Evolutionary conservation across 352 stramenopile species (phyloP).

Genomic region (Pythium folliculosum): DNA sequence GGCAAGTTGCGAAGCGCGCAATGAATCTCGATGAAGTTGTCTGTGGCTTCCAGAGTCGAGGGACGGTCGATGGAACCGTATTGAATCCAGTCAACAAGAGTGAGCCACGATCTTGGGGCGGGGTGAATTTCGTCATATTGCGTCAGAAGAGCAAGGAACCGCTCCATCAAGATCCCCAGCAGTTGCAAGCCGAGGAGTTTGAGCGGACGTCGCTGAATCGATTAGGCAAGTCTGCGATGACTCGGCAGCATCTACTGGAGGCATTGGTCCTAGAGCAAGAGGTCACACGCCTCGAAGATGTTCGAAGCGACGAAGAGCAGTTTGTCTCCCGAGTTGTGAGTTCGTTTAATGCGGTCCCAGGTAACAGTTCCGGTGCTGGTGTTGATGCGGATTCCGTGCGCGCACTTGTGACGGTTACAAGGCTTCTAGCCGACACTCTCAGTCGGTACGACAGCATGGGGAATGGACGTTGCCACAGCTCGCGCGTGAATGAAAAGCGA

Average conservation of each 20-base stretch:
- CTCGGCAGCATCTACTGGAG: slow-evolving; percentile 28
- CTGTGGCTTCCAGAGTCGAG: slow-evolving; percentile 71
- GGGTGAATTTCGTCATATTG: slow-evolving; percentile 70
- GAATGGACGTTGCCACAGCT: background rate
- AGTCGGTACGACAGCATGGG: background rate
- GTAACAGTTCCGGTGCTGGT: background rate
- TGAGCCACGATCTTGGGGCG: slow-evolving; percentile 44
- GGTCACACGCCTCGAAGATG: background rate
- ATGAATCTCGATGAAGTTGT: slow-evolving; percentile 57
- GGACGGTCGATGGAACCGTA: slow-evolving; percentile 47
- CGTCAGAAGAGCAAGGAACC: slow-evolving; percentile 35
- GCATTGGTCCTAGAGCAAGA: slow-evolving; percentile 1
- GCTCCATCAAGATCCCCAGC: slow-evolving; percentile 22
- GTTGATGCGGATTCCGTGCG: background rate
- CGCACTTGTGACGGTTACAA: background rate
- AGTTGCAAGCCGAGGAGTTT: slow-evolving; percentile 46
- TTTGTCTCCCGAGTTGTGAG: background rate
- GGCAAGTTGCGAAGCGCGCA: background rate
- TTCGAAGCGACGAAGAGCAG: background rate
- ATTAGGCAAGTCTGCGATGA: slow-evolving; percentile 46
- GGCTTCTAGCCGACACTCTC: background rate
- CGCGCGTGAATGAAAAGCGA: background rate
- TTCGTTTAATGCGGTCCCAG: background rate
- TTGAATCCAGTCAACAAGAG: slow-evolving; percentile 76
- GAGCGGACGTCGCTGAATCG: slow-evolving; percentile 52